Percentiles rank a stretch among this genome's conserved stretches.
Conservation (phyloP, 768 basidiomycete genomes). For the Albatrellus ellisii region DNA sequence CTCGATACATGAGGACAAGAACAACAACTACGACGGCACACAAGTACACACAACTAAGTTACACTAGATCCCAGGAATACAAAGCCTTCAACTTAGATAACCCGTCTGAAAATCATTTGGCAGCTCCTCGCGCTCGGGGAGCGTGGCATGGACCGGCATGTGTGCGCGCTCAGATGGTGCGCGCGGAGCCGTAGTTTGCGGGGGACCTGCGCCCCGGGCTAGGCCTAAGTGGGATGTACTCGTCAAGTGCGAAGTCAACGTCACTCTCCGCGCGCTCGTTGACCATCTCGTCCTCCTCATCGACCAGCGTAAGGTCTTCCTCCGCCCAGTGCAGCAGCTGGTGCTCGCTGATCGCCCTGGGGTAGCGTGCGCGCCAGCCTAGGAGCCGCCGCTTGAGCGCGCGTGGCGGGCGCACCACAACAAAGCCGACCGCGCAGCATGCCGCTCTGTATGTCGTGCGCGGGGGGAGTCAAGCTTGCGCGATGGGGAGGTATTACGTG, state of each 20-base stretch:
- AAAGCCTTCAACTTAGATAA: background rate
- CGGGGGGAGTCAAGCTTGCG: background rate
- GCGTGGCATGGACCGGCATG: too few species aligned
- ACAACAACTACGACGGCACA: slow-evolving; percentile 1
- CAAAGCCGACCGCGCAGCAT: slow-evolving; percentile 4
- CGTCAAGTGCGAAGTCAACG: background rate
- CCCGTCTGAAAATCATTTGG: background rate
- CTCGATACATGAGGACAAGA: background rate
- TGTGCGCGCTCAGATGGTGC: too few species aligned
- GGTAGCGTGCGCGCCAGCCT: slow-evolving; percentile 4
- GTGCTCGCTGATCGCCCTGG: slow-evolving; percentile 4
- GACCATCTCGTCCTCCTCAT: slow-evolving; percentile 14
- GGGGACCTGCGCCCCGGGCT: slow-evolving; percentile 1
- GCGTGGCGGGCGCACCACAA: slow-evolving; percentile 3
- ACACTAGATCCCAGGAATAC: background rate
- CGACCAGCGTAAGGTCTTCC: slow-evolving; percentile 9
- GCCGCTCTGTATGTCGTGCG: background rate
- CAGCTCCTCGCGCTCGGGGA: background rate
- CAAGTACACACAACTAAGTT: background rate
- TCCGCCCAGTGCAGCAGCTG: slow-evolving; percentile 11
- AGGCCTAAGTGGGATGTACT: slow-evolving; percentile 11
- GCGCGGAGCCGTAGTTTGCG: slow-evolving; percentile 9
- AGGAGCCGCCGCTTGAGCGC: background rate
- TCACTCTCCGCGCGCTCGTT: slow-evolving; percentile 8
- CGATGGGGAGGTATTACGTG: background rate